Evolutionary conservation across 148 eudicot species (phyloP), one percentile per base, ranked within the genome.

Genomic region (Talinum fruticosum): DNA sequence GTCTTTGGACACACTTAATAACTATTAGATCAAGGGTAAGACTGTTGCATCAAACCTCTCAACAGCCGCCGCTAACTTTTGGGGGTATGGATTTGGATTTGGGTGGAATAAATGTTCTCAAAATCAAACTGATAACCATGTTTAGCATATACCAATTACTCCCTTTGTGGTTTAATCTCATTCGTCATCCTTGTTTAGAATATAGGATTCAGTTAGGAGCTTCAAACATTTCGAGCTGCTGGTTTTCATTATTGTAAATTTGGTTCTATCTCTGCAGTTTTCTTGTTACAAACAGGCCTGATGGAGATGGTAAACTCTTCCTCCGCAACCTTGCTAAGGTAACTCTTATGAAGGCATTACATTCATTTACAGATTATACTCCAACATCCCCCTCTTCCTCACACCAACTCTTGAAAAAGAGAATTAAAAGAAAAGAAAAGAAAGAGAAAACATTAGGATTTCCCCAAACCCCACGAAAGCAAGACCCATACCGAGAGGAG

Each of bases 321-420:
- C 78, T 96, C 76, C 97, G 97, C 78, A 75, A 69, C 41, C 98
- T 96, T 74, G 92, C 66, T 18, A 93, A 96, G 96, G 98, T 93
- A 74, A 53, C 16, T 7, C 30, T 36, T 57, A 30, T 45, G 6
- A n/a, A 32, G 34, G 38, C 76, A 57, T 23, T 44, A 19, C 21
- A 24, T 72, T 37, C 37, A 33, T 32, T 41, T 21, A 33, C 32
- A 24, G 34, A 37, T 61, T n/a, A n/a, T n/a, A n/a, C n/a, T n/a
- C n/a, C n/a, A n/a, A n/a, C n/a, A n/a, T n/a, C n/a, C n/a, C n/a
- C n/a, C n/a, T n/a, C n/a, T n/a, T n/a, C n/a, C 47, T 0, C 47
- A 41, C 8, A 41, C 47, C 1, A 41, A 10, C 47, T 41, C 47
- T 6, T 14, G 47, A 14, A 41, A 41, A 41, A 41, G 1, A 7